These are phyloP conservation scores for Arthrinium phaeospermum DNA, from an alignment of 2,329 filamentous ascomycete genomes.

Conservation along the genomic window DNA sequence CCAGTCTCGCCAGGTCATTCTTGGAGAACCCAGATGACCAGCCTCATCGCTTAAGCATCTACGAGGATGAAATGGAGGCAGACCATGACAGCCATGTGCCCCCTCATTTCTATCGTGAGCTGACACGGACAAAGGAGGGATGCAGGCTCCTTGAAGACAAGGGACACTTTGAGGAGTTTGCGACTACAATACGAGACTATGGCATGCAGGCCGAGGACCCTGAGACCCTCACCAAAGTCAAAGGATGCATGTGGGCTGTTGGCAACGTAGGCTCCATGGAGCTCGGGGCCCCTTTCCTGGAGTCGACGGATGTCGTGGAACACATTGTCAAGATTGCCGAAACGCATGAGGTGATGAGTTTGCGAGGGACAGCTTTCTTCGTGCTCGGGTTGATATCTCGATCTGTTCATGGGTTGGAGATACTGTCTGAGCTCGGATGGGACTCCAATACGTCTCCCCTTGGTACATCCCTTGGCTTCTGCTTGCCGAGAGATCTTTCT, in stretches of 20 bases:
- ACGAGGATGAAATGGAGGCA: slow-evolving; percentile 59
- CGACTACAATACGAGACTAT: slow-evolving; percentile 84
- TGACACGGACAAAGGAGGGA: slow-evolving; percentile 90
- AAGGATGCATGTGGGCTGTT: slow-evolving; percentile 96
- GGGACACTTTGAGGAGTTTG: slow-evolving; percentile 95
- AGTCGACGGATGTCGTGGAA: slow-evolving; percentile 85
- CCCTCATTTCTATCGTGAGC: slow-evolving; percentile 96
- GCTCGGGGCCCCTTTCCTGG: slow-evolving; percentile 90
- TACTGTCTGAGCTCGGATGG: slow-evolving; percentile 89
- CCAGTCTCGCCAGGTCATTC: slow-evolving; percentile 88
- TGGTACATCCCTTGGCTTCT: slow-evolving; percentile 85
- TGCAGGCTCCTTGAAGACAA: slow-evolving; percentile 90
- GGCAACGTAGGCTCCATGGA: slow-evolving; percentile 99
- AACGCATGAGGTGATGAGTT: slow-evolving; percentile 84
- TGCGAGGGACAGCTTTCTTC: slow-evolving; percentile 95
- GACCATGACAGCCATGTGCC: slow-evolving; percentile 73
- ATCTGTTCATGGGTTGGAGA: slow-evolving; percentile 90
- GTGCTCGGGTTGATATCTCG: slow-evolving; percentile 91
- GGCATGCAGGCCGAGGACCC: slow-evolving; percentile 83
- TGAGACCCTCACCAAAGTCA: slow-evolving; percentile 90
- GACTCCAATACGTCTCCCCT: slow-evolving; percentile 85
- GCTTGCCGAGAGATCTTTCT: slow-evolving; percentile 79
- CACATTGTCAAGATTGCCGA: slow-evolving; percentile 90
- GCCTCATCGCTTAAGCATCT: slow-evolving; percentile 62
- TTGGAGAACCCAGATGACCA: slow-evolving; percentile 67